phyloP scores from a whole-genome alignment of 2,329 filamentous ascomycete species.

The Domatiomyces catenatus region DNA sequence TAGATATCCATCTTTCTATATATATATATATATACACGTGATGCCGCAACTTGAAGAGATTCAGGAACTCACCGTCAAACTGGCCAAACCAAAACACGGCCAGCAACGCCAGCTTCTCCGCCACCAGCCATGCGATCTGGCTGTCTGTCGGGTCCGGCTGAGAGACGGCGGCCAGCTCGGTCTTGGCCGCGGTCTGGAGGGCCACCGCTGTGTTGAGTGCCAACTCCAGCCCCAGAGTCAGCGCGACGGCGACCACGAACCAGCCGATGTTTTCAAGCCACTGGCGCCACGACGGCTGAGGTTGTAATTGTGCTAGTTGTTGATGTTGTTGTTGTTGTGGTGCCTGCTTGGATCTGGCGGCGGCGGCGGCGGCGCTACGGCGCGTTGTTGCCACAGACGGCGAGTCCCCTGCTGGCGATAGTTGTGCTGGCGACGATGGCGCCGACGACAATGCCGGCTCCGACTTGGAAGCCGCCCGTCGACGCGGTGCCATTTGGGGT shows the following conservation, averaged over 20 bases:
- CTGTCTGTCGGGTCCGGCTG: constrained; percentile 46
- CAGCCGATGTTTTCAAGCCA: constrained; percentile 17
- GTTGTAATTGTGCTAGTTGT: too few relatives aligned
- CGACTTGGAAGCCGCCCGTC: neutral
- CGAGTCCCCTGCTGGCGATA: constrained; percentile 1
- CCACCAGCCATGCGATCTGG: constrained; percentile 39
- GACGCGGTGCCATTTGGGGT: neutral
- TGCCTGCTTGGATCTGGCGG: too few relatives aligned
- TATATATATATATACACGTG: neutral
- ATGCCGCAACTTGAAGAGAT: neutral
- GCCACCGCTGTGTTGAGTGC: constrained; percentile 48
- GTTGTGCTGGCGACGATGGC: constrained; percentile 8
- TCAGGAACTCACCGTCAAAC: constrained; percentile 41
- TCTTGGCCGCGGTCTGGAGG: constrained; percentile 18
- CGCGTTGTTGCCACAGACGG: constrained; percentile 1
- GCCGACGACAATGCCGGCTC: constrained; percentile 4
- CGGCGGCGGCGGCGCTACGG: neutral
- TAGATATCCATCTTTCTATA: neutral
- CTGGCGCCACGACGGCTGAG: too few relatives aligned
- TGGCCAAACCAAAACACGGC: constrained; percentile 56
- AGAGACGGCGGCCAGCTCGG: constrained; percentile 53
- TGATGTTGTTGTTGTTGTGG: too few relatives aligned
- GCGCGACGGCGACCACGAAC: constrained; percentile 33
- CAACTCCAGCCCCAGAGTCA: constrained; percentile 47
- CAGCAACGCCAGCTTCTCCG: constrained; percentile 49